A percentile compares a stretch with the other conserved stretches of the same genome.
Conservation (phyloP, 495 filamentous ascomycete species). For the Durotheca rogersii region DNA sequence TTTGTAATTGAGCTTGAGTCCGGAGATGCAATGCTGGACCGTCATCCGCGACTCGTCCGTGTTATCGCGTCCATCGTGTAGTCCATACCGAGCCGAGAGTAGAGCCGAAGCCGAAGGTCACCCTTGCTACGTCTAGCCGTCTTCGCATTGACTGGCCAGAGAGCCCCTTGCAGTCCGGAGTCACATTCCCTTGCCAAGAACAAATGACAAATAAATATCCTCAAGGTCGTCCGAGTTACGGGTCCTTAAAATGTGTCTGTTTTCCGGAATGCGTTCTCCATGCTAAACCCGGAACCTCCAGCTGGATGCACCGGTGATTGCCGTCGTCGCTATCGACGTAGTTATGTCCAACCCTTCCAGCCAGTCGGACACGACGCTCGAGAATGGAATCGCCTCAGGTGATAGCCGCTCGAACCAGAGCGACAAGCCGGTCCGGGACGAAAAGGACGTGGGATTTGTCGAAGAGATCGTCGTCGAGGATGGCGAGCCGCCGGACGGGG, state of each 20-base stretch:
- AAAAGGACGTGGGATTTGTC: neutral
- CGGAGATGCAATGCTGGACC: too few relatives aligned
- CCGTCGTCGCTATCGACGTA: neutral
- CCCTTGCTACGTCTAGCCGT: neutral
- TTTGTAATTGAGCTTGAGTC: too few relatives aligned
- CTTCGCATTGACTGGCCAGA: neutral
- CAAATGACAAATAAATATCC: constrained; percentile 5
- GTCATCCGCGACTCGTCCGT: too few relatives aligned
- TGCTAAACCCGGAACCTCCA: neutral
- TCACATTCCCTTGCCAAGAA: constrained; percentile 9
- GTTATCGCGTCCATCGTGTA: too few relatives aligned
- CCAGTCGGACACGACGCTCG: constrained; percentile 1
- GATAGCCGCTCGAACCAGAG: constrained; percentile 1
- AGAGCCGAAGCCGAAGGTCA: constrained; percentile 1
- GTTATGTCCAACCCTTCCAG: constrained; percentile 3
- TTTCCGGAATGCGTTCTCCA: neutral
- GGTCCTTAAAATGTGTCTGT: neutral
- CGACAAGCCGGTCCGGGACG: too few relatives aligned
- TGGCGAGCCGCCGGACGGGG: constrained; percentile 27
- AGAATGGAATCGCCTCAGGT: neutral
- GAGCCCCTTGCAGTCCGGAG: neutral
- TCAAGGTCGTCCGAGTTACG: neutral
- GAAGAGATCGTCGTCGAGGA: neutral
- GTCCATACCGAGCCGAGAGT: too few relatives aligned
- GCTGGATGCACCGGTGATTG: neutral